Evolutionary conservation across 2,329 filamentous ascomycete genomes (phyloP).

Genomic region (Myriosclerotinia curreyana): DNA sequence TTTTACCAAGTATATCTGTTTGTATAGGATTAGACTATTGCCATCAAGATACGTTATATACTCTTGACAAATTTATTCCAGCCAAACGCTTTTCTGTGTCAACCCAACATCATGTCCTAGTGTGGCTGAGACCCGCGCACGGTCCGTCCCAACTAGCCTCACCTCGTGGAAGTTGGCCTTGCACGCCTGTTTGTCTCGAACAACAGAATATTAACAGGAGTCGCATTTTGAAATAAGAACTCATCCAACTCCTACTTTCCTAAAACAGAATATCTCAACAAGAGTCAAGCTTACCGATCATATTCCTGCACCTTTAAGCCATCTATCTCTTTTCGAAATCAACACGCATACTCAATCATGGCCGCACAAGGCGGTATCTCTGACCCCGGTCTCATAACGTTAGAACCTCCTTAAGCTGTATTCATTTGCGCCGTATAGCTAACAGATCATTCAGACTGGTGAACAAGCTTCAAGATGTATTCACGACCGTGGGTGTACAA

Average conservation of each 20-base stretch:
- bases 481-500: constrained; percentile 96
- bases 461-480: constrained; percentile 99
- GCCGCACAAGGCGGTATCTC: constrained; percentile 55
- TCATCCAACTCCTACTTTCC: constrained; percentile 7
- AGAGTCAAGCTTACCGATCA: not conserved
- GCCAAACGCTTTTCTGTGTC: constrained; percentile 5
- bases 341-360: constrained; percentile 22
- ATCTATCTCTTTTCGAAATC: constrained; percentile 3
- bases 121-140: constrained; percentile 12
- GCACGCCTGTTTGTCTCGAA: constrained; percentile 21
- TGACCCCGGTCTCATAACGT: constrained; percentile 66
- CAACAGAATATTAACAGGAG: constrained; percentile 22
- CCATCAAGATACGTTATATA: not conserved
- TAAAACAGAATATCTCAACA: constrained; percentile 8
- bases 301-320: not conserved
- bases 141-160: constrained; percentile 19
- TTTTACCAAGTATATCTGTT: not conserved
- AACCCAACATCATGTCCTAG: not conserved
- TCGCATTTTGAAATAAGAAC: constrained; percentile 5
- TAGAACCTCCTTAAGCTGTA: constrained; percentile 37
- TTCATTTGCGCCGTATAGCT: constrained; percentile 33
- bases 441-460: constrained; percentile 61
- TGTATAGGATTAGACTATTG: not conserved
- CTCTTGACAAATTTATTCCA: not conserved
- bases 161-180: constrained; percentile 19